These are phyloP conservation scores for Coemansia sp. DNA, from an alignment of 192 early-diverging fungal species.

Conservation along the genomic window DNA sequence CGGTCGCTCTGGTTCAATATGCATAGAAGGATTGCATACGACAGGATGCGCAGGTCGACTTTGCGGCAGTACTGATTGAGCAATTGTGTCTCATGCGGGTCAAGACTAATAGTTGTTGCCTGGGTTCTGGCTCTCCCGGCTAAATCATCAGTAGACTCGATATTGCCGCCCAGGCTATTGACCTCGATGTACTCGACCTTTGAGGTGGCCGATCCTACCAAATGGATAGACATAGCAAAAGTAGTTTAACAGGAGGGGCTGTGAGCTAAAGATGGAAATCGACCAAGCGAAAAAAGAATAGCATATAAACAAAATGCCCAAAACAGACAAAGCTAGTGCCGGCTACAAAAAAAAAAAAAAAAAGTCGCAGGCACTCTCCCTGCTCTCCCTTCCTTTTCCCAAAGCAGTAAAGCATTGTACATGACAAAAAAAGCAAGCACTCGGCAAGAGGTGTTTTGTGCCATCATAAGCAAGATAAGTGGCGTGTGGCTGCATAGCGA, in stretches of 20 bases:
- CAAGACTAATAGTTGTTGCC: neutral
- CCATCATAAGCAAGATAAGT: neutral
- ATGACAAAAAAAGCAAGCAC: neutral
- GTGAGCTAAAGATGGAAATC: neutral
- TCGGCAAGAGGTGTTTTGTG: neutral
- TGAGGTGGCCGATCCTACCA: constrained; percentile 22
- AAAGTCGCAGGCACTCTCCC: neutral
- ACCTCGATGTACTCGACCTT: constrained; percentile 39
- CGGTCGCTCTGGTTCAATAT: constrained; percentile 50
- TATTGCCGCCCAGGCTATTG: neutral
- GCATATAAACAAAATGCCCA: neutral
- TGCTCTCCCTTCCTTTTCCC: neutral
- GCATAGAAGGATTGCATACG: constrained; percentile 32
- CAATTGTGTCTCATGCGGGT: neutral
- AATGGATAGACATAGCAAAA: neutral
- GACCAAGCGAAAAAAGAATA: neutral
- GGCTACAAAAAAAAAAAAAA: neutral
- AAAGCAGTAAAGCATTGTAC: constrained; percentile 4
- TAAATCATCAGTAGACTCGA: neutral
- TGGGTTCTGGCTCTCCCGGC: neutral
- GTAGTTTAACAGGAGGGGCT: neutral
- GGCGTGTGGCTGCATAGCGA: neutral
- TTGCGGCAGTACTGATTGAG: constrained; percentile 40
- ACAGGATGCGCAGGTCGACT: constrained; percentile 37
- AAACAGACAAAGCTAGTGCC: neutral